Percentiles rank a stretch among this genome's conserved stretches.
phyloP scores from a whole-genome alignment of 169 alveolate genomes.

The Eimeria sp. region DNA sequence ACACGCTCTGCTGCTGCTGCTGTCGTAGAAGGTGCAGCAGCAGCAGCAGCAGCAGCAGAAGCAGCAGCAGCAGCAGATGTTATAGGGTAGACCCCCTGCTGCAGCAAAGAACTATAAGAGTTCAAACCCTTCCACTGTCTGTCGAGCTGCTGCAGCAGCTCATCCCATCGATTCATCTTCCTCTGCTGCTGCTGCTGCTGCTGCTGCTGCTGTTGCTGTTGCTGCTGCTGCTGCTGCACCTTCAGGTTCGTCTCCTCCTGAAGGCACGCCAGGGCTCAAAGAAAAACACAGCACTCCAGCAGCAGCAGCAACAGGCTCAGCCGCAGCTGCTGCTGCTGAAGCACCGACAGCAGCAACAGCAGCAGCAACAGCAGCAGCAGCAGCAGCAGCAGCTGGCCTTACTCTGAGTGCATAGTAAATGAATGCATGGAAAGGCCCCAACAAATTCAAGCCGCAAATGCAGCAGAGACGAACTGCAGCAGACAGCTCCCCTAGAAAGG shows the following conservation, averaged over 20 bases:
- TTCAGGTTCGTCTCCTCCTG: background rate
- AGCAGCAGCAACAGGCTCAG: background rate
- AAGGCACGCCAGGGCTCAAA: background rate
- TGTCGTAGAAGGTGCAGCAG: slow-evolving; percentile 34
- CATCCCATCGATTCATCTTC: slow-evolving; percentile 16
- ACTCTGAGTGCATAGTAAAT: slow-evolving; percentile 44
- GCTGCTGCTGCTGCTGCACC: slow-evolving; percentile 19
- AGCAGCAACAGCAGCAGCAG: slow-evolving; percentile 31
- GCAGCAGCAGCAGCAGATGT: background rate
- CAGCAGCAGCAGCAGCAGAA: slow-evolving; percentile 13
- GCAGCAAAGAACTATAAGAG: background rate
- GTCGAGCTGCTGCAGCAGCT: slow-evolving; percentile 48
- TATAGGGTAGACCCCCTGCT: background rate
- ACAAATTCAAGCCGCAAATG: background rate
- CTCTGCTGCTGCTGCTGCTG: slow-evolving; percentile 50
- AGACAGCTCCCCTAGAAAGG: slow-evolving; percentile 40
- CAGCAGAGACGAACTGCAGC: slow-evolving; percentile 50
- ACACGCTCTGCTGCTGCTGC: slow-evolving; percentile 62
- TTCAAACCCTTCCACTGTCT: slow-evolving; percentile 33
- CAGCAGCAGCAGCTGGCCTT: slow-evolving; percentile 3
- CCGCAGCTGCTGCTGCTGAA: no score
- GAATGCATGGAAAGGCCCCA: slow-evolving; percentile 1
- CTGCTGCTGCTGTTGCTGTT: slow-evolving; percentile 45
- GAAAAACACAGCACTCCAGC: background rate
- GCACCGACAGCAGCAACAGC: slow-evolving; percentile 8